Percentiles rank a stretch among this genome's conserved stretches.
Evolutionary conservation across 2,329 filamentous ascomycete genomes (phyloP).

Genomic region (Magnaporthales sp.): DNA sequence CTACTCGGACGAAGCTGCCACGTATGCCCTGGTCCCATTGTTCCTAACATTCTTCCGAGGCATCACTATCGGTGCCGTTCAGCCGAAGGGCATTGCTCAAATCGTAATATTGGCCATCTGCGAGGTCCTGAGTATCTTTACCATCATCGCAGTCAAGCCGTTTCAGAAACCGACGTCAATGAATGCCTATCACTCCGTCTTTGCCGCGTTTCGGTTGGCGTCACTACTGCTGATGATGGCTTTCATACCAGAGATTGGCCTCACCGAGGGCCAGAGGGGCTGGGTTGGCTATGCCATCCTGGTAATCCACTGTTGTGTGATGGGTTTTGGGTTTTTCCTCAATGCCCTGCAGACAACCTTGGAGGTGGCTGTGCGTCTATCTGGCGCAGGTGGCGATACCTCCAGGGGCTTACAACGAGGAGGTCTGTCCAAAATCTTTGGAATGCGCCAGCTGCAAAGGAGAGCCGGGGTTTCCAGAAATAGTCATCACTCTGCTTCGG

Average conservation of each 20-base stretch:
- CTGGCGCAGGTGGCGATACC: slow-evolving; percentile 74
- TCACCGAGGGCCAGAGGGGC: slow-evolving; percentile 71
- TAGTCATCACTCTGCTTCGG: slow-evolving; percentile 74
- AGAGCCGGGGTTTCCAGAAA: slow-evolving; percentile 61
- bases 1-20: slow-evolving; percentile 85
- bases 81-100: slow-evolving; percentile 87
- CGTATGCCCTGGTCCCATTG: slow-evolving; percentile 82
- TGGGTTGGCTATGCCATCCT: slow-evolving; percentile 95
- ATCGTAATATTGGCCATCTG: slow-evolving; percentile 88
- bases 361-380: slow-evolving; percentile 75
- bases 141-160: slow-evolving; percentile 80
- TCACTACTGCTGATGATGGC: slow-evolving; percentile 69
- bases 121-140: slow-evolving; percentile 83
- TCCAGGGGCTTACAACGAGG: slow-evolving; percentile 63
- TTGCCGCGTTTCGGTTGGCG: slow-evolving; percentile 67
- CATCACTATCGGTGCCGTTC: slow-evolving; percentile 84
- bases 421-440: slow-evolving; percentile 82
- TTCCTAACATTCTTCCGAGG: slow-evolving; percentile 78
- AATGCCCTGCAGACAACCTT: slow-evolving; percentile 86
- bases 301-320: slow-evolving; percentile 71
- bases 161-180: slow-evolving; percentile 90
- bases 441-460: slow-evolving; percentile 78
- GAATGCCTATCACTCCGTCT: slow-evolving; percentile 90
- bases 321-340: slow-evolving; percentile 88
- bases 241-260: slow-evolving; percentile 75